Base-by-base conservation (phyloP, 2,329 filamentous ascomycete species). In the Cladophialophora exuberans region DNA sequence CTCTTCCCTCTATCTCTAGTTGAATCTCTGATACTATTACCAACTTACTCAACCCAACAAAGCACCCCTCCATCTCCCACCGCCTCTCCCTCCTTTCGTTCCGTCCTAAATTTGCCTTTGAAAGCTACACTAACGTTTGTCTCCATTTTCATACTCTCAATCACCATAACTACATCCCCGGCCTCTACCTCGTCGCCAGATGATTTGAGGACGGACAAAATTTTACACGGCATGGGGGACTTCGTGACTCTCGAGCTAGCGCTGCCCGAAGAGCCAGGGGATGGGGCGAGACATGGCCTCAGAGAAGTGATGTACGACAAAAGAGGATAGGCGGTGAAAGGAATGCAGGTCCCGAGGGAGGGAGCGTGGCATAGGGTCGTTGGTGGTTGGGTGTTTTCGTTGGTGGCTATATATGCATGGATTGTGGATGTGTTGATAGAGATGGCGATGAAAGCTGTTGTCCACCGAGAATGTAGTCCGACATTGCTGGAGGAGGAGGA, bases 91-190 rank as follows among this genome's bases (percentile, higher is more conserved):
- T 62, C 54, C 52, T 65, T 68, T 57, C 65, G 65, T 1, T 46
- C 55, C 1, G 62, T 66, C 13, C 62, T 51, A 36, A 72, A 69
- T 43, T 59, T 65, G 10, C 70, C 70, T 2, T 56, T 60, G 3
- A 52, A 61, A 1, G 63, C 51, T 4, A 64, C 65, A 10, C 61
- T 52, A 26, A 73, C 70, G 17, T 61, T 71, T 26, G 72, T 68
- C 57, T 72, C 71, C 70, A 72, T 73, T 64, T 72, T 77, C 74
- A 77, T 77, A 42, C 73, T 76, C 65, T 77, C 70, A 46, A 70
- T 65, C 0, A 71, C 65, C 65, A 72, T 68, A 1, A 69, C 68
- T 1, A 57, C 59, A 3, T 72, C 69, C 0, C 70, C 71, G 3
- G 59, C 59, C 15, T 67, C 63, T 7, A 72, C 66, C 2, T 63